A percentile compares a stretch with the other conserved stretches of the same genome.
Conservation (phyloP, 2,329 filamentous ascomycete genomes). For the Lizonia empirigonia region DNA sequence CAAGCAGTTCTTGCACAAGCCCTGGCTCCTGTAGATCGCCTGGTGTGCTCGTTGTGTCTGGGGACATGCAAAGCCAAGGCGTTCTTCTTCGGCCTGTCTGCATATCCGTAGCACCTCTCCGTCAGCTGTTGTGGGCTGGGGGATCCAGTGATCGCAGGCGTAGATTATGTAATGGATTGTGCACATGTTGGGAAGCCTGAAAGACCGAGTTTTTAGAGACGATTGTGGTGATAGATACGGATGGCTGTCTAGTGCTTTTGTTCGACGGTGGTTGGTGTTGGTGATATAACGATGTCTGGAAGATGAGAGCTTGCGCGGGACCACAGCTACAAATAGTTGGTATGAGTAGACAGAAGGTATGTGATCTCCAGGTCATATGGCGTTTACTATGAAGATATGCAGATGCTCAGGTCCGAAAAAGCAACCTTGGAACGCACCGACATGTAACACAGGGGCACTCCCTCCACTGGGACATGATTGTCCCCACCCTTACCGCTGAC, state of each 20-base stretch:
- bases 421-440: constrained; percentile 15
- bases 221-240: not conserved
- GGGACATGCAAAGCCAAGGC: constrained; percentile 36
- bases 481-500: constrained; percentile 15
- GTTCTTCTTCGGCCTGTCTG: constrained; percentile 33
- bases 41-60: constrained; percentile 36
- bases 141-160: constrained; percentile 41
- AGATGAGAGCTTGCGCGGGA: not conserved
- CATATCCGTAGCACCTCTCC: constrained; percentile 39
- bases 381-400: constrained; percentile 8
- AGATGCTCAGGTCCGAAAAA: constrained; percentile 2
- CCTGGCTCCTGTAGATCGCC: constrained; percentile 40
- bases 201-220: not conserved
- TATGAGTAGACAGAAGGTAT: not conserved
- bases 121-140: constrained; percentile 35
- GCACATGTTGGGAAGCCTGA: constrained; percentile 30
- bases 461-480: not conserved
- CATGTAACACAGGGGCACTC: constrained; percentile 10
- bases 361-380: not conserved
- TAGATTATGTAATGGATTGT: constrained; percentile 42
- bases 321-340: not conserved
- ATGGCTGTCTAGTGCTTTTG: not conserved
- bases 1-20: constrained; percentile 39
- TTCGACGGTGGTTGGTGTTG: not conserved
- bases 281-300: not conserved